Conservation (phyloP, 1,284 basidiomycete species). For the Cystobasidium slooffiae region DNA sequence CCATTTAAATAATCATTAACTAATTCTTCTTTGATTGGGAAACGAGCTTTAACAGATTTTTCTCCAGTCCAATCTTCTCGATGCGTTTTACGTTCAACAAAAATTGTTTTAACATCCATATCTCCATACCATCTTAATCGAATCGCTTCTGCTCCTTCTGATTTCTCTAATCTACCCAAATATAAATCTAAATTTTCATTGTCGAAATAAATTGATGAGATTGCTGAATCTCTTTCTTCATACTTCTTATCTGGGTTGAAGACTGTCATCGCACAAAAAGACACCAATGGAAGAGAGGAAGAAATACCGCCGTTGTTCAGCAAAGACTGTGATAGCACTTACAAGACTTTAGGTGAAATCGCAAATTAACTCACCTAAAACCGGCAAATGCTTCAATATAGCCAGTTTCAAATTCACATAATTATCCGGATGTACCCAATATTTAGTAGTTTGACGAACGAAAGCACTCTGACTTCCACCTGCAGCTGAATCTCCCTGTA, state of each 20-base stretch:
- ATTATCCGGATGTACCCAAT: slow-evolving; percentile 94
- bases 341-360: slow-evolving; percentile 2
- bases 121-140: slow-evolving; percentile 99
- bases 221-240: slow-evolving; percentile 79
- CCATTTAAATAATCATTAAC: slow-evolving; percentile 90
- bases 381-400: slow-evolving; percentile 89
- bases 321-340: too few species aligned
- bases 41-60: slow-evolving; percentile 97
- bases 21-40: slow-evolving; percentile 93
- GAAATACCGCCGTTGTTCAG: too few species aligned
- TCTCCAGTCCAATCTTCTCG: slow-evolving; percentile 99
- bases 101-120: slow-evolving; percentile 74
- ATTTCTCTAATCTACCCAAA: slow-evolving; percentile 95
- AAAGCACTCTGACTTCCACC: slow-evolving; percentile 96
- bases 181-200: slow-evolving; percentile 92
- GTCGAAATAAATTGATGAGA: slow-evolving; percentile 65
- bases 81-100: slow-evolving; percentile 96
- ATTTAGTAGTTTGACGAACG: slow-evolving; percentile 96
- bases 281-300: too few species aligned
- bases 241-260: slow-evolving; percentile 97
- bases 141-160: slow-evolving; percentile 95
- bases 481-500: slow-evolving; percentile 89
- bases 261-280: slow-evolving; percentile 62
- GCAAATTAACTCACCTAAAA: slow-evolving; percentile 67
- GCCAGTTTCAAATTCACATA: slow-evolving; percentile 94